phyloP scores from a whole-genome alignment of 2,329 filamentous ascomycete genomes.

The Ampelomyces quisqualis region DNA sequence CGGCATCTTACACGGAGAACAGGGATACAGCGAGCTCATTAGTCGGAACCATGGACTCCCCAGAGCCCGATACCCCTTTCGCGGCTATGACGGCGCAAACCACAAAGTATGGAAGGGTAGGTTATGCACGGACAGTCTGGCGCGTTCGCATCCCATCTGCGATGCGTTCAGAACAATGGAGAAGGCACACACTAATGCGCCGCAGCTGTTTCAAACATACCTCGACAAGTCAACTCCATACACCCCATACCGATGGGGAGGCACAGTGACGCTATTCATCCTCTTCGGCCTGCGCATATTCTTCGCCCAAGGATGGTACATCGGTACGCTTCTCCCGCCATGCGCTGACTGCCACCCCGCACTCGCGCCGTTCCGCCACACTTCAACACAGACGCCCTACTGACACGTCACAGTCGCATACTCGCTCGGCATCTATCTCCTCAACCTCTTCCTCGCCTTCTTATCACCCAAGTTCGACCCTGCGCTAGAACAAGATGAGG shows the following conservation, averaged over 20 bases:
- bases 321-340: constrained; percentile 61
- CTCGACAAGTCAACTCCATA: constrained; percentile 92
- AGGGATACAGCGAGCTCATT: neutral
- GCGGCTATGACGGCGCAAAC: constrained; percentile 86
- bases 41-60: constrained; percentile 69
- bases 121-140: constrained; percentile 35
- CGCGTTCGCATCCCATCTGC: constrained; percentile 4
- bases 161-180: neutral
- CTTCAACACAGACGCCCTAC: neutral
- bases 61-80: constrained; percentile 90
- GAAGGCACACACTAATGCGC: constrained; percentile 15
- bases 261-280: constrained; percentile 72
- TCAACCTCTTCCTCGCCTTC: constrained; percentile 99
- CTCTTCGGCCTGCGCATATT: constrained; percentile 89
- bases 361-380: neutral
- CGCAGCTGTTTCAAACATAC: constrained; percentile 86
- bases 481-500: constrained; percentile 89
- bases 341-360: neutral
- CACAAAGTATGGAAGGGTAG: constrained; percentile 69
- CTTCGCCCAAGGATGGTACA: constrained; percentile 96
- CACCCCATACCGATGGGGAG: constrained; percentile 84
- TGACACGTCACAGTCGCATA: constrained; percentile 71
- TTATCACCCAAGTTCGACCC: constrained; percentile 98
- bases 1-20: neutral
- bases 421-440: constrained; percentile 95